Evolutionary conservation across 805 yeast species (phyloP).

Genomic region (Saccharomyces paradoxus): DNA sequence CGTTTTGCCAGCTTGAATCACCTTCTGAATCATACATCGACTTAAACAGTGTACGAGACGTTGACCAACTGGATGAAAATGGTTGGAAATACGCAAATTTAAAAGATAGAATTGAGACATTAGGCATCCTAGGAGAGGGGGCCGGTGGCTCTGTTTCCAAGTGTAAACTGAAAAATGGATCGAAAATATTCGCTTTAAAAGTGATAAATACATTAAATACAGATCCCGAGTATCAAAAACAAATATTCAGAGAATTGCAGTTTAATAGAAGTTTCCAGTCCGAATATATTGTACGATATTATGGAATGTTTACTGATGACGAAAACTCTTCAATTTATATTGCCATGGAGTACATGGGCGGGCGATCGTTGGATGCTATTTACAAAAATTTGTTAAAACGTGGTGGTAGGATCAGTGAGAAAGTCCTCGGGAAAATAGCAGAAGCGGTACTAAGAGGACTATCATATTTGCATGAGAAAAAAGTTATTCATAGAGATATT

Average conservation of each 20-base stretch:
- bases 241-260: constrained; percentile 82
- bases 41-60: constrained; percentile 22
- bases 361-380: constrained; percentile 83
- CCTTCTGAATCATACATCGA: not conserved
- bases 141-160: constrained; percentile 85
- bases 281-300: constrained; percentile 81
- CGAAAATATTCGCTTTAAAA: constrained; percentile 73
- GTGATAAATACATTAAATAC: constrained; percentile 37
- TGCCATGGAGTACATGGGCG: constrained; percentile 97
- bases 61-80: constrained; percentile 55
- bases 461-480: constrained; percentile 77
- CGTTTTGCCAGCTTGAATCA: not conserved
- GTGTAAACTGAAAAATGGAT: constrained; percentile 54
- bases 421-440: constrained; percentile 84
- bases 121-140: constrained; percentile 83
- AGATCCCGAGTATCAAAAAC: constrained; percentile 80
- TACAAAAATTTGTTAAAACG: constrained; percentile 64
- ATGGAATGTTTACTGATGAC: constrained; percentile 82
- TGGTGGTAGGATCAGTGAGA: constrained; percentile 86
- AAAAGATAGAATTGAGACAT: constrained; percentile 52
- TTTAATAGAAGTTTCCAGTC: constrained; percentile 77
- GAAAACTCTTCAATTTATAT: constrained; percentile 76
- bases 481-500: constrained; percentile 89
- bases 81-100: constrained; percentile 59
- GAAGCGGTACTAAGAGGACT: constrained; percentile 78